Evolutionary conservation across 768 basidiomycete species (phyloP).

Genomic region (Trichaptum fuscoviolaceum): DNA sequence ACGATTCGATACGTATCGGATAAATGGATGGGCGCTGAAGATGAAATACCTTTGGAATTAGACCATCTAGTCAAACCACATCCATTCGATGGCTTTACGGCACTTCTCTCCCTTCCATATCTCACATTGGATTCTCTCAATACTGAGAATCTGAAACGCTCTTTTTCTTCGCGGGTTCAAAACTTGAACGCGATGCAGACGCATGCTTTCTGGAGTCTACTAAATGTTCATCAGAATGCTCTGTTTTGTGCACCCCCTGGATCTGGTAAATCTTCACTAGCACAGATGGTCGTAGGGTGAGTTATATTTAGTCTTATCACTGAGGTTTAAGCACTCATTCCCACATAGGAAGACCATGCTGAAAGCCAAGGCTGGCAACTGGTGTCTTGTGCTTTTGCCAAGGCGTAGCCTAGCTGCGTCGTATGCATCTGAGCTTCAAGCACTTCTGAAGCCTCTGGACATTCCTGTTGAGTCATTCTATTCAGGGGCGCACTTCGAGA

Average conservation of each 20-base stretch:
- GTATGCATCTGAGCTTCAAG: slow-evolving; percentile 46
- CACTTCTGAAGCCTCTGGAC: slow-evolving; percentile 30
- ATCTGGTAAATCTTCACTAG: slow-evolving; percentile 76
- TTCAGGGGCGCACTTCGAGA: neutral
- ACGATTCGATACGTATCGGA: slow-evolving; percentile 82
- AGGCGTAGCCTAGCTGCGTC: slow-evolving; percentile 52
- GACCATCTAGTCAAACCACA: slow-evolving; percentile 73
- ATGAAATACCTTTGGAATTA: slow-evolving; percentile 58
- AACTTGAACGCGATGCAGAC: slow-evolving; percentile 85
- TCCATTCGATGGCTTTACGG: slow-evolving; percentile 48
- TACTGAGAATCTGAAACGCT: slow-evolving; percentile 37
- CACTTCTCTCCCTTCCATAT: slow-evolving; percentile 70
- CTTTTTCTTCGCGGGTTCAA: slow-evolving; percentile 41
- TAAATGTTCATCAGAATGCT: slow-evolving; percentile 60
- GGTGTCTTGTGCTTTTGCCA: slow-evolving; percentile 62
- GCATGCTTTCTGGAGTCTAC: slow-evolving; percentile 79
- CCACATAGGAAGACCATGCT: slow-evolving; percentile 49
- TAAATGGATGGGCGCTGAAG: slow-evolving; percentile 89
- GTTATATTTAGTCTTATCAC: slow-evolving; percentile 21
- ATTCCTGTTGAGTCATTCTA: slow-evolving; percentile 32
- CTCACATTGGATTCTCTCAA: slow-evolving; percentile 52
- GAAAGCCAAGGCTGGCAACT: slow-evolving; percentile 36
- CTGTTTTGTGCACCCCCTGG: slow-evolving; percentile 76
- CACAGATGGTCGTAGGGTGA: slow-evolving; percentile 68
- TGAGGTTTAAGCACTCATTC: slow-evolving; percentile 15